phyloP scores from a whole-genome alignment of 169 alveolate genomes.

The Plasmodium reichenowi region DNA sequence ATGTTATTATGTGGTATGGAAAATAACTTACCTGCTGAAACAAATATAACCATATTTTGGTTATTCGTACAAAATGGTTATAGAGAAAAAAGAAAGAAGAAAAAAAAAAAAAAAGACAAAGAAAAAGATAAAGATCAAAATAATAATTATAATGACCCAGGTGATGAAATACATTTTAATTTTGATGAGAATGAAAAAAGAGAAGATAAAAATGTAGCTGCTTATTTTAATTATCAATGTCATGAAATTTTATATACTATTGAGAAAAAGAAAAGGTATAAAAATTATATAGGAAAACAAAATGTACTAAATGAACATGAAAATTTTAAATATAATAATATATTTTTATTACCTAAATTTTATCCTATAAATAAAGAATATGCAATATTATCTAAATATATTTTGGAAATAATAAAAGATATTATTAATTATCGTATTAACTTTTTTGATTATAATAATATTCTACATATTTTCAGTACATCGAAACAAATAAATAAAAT shows the following conservation, averaged over 20 bases:
- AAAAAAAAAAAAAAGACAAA: neutral
- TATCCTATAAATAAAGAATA: constrained; percentile 64
- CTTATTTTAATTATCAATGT: constrained; percentile 58
- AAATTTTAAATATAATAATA: neutral
- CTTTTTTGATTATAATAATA: constrained; percentile 68
- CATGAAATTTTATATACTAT: constrained; percentile 58
- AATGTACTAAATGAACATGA: neutral
- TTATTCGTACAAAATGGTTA: constrained; percentile 57
- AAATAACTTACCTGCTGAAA: constrained; percentile 44
- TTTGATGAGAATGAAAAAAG: neutral
- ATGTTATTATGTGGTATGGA: constrained; percentile 59
- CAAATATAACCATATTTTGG: constrained; percentile 71
- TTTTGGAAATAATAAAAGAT: constrained; percentile 69
- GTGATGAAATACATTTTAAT: neutral
- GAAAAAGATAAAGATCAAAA: constrained; percentile 1
- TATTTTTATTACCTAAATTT: constrained; percentile 61
- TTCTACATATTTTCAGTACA: constrained; percentile 63
- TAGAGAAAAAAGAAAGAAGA: constrained; percentile 27
- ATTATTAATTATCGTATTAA: constrained; percentile 57
- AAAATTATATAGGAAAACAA: neutral
- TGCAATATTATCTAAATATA: constrained; percentile 44
- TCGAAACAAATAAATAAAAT: constrained; percentile 57
- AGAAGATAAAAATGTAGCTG: neutral
- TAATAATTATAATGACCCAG: neutral
- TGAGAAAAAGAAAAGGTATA: constrained; percentile 9